Evolutionary conservation across 495 filamentous ascomycete genomes (phyloP).

Genomic region (Baudoinia panamericana): DNA sequence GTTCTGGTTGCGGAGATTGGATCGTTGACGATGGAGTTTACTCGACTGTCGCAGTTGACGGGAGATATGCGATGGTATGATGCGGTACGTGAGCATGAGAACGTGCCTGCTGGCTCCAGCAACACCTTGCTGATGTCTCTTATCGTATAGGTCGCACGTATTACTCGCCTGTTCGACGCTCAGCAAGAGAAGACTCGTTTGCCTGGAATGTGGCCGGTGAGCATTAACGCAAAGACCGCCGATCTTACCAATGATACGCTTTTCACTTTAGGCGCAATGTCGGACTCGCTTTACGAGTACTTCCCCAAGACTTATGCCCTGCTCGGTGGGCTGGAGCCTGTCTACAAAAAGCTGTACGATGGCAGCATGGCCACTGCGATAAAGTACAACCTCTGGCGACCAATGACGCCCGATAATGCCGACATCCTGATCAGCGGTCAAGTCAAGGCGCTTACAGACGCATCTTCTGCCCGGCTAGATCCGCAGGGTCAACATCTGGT

Average conservation of each 20-base stretch:
- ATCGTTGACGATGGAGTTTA: conserved; percentile 29
- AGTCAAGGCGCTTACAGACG: conserved; percentile 16
- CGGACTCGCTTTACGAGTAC: conserved; percentile 32
- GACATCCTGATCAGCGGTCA: conserved; percentile 29
- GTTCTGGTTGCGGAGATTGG: conserved; percentile 33
- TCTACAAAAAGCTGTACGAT: conserved; percentile 26
- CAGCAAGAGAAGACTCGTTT: conserved; percentile 28
- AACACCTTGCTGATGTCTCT: too few relatives aligned
- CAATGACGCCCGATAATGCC: conserved; percentile 26
- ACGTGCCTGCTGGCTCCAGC: too few relatives aligned
- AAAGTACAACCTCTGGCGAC: conserved; percentile 27
- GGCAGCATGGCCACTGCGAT: conserved; percentile 26
- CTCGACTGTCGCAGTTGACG: conserved; percentile 27
- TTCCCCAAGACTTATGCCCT: conserved; percentile 38
- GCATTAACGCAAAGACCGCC: conserved; percentile 28
- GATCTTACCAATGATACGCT: conserved; percentile 31
- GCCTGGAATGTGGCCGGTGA: conserved; percentile 32
- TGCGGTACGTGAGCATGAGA: too few relatives aligned
- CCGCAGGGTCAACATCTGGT: conserved; percentile 42
- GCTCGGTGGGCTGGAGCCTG: conserved; percentile 24
- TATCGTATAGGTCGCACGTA: too few relatives aligned
- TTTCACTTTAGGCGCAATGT: conserved; percentile 30
- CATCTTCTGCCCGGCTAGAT: conserved; percentile 21
- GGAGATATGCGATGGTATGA: conserved; percentile 29
- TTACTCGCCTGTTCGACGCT: conserved; percentile 23